These are phyloP conservation scores for Wallacemonas rigidus DNA, from an alignment of 208 protist species.

Conservation along the genomic window DNA sequence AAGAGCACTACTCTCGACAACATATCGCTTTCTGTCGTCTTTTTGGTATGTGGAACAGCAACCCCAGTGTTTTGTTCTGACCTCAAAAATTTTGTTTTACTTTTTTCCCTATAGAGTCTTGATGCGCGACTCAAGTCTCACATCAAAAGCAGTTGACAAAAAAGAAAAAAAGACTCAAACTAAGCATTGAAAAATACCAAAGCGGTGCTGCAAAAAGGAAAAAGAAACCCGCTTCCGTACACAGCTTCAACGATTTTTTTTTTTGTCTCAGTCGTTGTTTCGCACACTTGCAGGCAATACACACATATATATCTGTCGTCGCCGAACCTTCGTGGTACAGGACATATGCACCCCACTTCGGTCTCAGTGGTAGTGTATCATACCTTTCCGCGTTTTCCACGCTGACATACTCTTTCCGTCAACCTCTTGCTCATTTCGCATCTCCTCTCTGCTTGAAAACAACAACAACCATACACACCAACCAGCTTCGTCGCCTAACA, in stretches of 20 bases:
- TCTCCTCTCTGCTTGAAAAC: neutral
- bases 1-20: neutral
- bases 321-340: no score
- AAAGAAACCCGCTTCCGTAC: no score
- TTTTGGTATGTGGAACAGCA: neutral
- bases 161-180: neutral
- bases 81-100: conserved; percentile 16
- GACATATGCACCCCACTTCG: no score
- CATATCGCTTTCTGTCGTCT: neutral
- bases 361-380: no score
- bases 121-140: neutral
- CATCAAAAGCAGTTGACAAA: neutral
- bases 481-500: conserved; percentile 9
- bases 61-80: neutral
- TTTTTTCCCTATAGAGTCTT: conserved; percentile 4
- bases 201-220: no score
- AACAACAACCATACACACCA: neutral
- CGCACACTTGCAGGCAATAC: no score
- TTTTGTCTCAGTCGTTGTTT: no score
- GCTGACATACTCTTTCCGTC: neutral
- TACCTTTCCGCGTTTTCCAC: no score
- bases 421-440: conserved; percentile 3
- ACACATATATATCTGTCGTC: no score
- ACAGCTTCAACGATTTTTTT: no score
- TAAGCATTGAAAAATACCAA: neutral